These are phyloP conservation scores for Blastobotrys peoriensis DNA, from an alignment of 805 yeast species.

Conservation along the genomic window DNA sequence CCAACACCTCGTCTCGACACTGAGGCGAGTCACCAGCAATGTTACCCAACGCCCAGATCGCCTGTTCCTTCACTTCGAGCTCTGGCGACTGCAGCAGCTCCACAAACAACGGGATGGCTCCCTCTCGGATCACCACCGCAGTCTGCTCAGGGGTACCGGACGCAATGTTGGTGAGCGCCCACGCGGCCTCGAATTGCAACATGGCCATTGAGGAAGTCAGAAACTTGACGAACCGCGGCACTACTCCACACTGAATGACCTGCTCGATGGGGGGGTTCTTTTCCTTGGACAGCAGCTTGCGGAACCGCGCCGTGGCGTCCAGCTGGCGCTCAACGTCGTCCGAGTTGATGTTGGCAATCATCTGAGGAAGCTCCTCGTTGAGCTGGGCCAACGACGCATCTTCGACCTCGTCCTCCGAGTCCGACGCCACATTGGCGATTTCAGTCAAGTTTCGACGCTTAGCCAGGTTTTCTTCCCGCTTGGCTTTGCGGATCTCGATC, in stretches of 20 bases:
- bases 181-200: constrained; percentile 95
- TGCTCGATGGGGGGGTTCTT: constrained; percentile 93
- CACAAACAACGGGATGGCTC: constrained; percentile 90
- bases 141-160: constrained; percentile 91
- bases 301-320: constrained; percentile 84
- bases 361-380: constrained; percentile 63
- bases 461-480: constrained; percentile 89
- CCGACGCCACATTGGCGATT: constrained; percentile 38
- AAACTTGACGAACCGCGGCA: constrained; percentile 82
- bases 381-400: constrained; percentile 36
- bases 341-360: constrained; percentile 76
- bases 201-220: constrained; percentile 72
- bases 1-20: constrained; percentile 83
- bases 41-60: constrained; percentile 98
- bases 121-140: constrained; percentile 80
- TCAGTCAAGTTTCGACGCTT: constrained; percentile 78
- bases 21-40: constrained; percentile 95
- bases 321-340: constrained; percentile 73
- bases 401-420: constrained; percentile 48
- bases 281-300: constrained; percentile 90
- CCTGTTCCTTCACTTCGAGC: constrained; percentile 93
- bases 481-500: constrained; percentile 92
- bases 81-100: constrained; percentile 73
- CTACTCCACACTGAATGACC: constrained; percentile 90
- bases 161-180: constrained; percentile 99